Conservation (phyloP, 148 eudicot species). For the Rhododendron mucronatum region DNA sequence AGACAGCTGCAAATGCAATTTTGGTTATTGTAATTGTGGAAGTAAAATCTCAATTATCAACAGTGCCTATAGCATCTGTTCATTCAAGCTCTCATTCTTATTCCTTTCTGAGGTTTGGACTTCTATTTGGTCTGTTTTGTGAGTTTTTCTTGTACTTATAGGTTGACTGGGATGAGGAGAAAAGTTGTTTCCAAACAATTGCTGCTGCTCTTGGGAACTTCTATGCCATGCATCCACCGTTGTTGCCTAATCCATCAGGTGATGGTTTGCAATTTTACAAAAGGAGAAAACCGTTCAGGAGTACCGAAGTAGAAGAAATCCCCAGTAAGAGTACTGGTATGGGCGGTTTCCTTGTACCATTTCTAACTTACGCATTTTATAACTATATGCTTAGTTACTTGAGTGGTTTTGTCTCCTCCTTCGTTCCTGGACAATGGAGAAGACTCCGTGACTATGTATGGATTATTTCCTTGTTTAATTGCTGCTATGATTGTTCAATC, state of each 20-base stretch:
- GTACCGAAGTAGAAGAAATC: slow-evolving; percentile 29
- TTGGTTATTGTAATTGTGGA: neutral
- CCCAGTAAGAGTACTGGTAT: slow-evolving; percentile 39
- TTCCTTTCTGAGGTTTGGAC: neutral
- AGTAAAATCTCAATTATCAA: neutral
- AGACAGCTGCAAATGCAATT: slow-evolving; percentile 4
- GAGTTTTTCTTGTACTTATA: slow-evolving; percentile 26
- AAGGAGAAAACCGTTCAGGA: slow-evolving; percentile 31
- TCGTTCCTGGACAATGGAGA: neutral
- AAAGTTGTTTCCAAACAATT: slow-evolving; percentile 77
- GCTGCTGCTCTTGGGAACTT: slow-evolving; percentile 90
- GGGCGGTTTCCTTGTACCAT: neutral
- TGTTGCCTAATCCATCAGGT: slow-evolving; percentile 92
- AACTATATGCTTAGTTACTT: neutral
- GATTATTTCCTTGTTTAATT: neutral
- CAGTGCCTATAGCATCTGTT: neutral
- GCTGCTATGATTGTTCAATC: neutral
- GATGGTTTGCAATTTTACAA: slow-evolving; percentile 61
- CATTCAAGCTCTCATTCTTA: neutral
- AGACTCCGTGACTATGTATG: neutral
- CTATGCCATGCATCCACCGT: slow-evolving; percentile 94
- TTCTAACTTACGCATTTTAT: neutral
- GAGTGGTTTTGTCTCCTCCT: neutral
- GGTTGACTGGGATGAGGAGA: slow-evolving; percentile 97
- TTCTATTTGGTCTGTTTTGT: neutral